These are phyloP conservation scores for Malus hybrid DNA, from an alignment of 331 rosid genomes.

Conservation along the genomic window DNA sequence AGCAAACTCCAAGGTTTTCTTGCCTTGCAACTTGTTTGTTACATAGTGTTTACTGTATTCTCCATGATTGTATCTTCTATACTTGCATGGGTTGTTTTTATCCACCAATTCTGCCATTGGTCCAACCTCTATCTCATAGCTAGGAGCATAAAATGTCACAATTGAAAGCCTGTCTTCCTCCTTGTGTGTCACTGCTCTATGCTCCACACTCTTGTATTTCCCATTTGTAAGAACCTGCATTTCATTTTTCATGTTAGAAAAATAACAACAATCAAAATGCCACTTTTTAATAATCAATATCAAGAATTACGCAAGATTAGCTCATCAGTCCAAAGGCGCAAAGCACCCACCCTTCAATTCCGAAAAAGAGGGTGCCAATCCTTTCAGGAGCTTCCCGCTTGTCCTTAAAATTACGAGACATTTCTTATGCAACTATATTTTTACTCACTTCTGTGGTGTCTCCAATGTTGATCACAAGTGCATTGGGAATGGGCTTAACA, in stretches of 20 bases:
- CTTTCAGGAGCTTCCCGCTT: neutral
- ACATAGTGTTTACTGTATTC: conserved; percentile 84
- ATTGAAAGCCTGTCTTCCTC: conserved; percentile 68
- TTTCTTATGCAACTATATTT: neutral
- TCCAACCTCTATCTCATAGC: conserved; percentile 85
- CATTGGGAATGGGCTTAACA: conserved; percentile 72
- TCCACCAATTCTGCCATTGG: conserved; percentile 66
- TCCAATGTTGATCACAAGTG: conserved; percentile 90
- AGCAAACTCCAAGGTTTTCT: conserved; percentile 77
- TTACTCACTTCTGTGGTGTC: conserved; percentile 74
- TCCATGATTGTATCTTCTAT: conserved; percentile 81
- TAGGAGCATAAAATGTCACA: conserved; percentile 93
- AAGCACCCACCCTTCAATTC: neutral
- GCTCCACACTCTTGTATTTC: conserved; percentile 92
- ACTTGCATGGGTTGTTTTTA: conserved; percentile 67
- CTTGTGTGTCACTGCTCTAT: conserved; percentile 81
- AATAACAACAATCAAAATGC: neutral
- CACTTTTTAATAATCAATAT: too few species aligned
- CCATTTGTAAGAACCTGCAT: conserved; percentile 91
- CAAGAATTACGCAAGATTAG: neutral
- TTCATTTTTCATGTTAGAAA: neutral
- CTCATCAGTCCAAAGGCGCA: neutral
- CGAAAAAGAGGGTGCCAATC: too few species aligned
- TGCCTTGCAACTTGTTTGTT: conserved; percentile 88
- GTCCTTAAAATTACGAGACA: neutral